Evolutionary conservation across 768 basidiomycete genomes (phyloP).

Genomic region (Macrolepiota dolichaula): DNA sequence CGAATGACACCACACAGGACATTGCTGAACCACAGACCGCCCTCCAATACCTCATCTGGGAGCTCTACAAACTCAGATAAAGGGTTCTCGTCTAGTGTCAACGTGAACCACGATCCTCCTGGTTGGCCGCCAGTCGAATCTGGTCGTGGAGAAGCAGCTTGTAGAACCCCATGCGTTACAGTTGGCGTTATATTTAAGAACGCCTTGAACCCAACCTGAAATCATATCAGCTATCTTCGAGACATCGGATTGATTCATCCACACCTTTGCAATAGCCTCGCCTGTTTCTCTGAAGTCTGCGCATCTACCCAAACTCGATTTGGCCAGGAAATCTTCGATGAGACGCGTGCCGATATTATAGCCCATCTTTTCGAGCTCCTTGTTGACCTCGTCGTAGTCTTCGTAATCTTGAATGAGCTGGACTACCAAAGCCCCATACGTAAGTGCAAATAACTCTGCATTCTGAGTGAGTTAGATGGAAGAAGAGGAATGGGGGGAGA

Average conservation of each 20-base stretch:
- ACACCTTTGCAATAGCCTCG: slow-evolving; percentile 91
- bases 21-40: slow-evolving; percentile 96
- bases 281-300: slow-evolving; percentile 92
- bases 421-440: slow-evolving; percentile 96
- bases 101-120: slow-evolving; percentile 66
- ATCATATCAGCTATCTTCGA: not conserved
- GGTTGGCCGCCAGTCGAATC: slow-evolving; percentile 39
- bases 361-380: slow-evolving; percentile 98
- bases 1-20: slow-evolving; percentile 91
- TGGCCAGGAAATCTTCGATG: slow-evolving; percentile 96
- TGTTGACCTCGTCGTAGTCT: slow-evolving; percentile 92
- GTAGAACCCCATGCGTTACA: slow-evolving; percentile 65
- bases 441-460: slow-evolving; percentile 94
- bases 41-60: slow-evolving; percentile 88
- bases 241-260: not conserved
- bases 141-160: slow-evolving; percentile 40
- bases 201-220: slow-evolving; percentile 94
- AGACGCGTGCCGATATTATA: slow-evolving; percentile 96
- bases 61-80: slow-evolving; percentile 96
- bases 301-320: slow-evolving; percentile 89
- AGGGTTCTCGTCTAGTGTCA: slow-evolving; percentile 94
- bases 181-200: slow-evolving; percentile 91
- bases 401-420: slow-evolving; percentile 99
- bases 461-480: slow-evolving; percentile 54
- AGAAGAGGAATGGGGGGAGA: not conserved